Percentiles rank a stretch among this genome's conserved stretches.
Evolutionary conservation across 768 basidiomycete species (phyloP).

Genomic region (Mrakia hoshinonis): DNA sequence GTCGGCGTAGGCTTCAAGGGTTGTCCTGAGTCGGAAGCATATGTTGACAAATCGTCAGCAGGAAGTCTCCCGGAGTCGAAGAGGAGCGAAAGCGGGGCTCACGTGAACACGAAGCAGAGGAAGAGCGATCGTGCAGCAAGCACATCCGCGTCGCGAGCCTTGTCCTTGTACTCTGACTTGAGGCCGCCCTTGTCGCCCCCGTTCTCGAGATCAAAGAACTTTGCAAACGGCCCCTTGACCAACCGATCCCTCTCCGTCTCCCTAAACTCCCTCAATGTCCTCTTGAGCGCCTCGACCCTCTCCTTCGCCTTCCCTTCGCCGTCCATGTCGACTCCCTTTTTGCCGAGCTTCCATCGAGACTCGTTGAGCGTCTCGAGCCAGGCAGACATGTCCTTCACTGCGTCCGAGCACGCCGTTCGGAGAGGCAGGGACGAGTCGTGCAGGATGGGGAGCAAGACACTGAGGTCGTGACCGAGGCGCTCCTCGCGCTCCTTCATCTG

Average conservation of each 20-base stretch:
- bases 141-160: constrained; percentile 3
- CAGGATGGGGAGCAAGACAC: constrained; percentile 38
- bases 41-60: background rate
- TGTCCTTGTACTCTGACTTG: constrained; percentile 31
- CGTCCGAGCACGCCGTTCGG: constrained; percentile 31
- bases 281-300: constrained; percentile 31
- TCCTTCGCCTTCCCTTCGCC: constrained; percentile 30
- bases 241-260: constrained; percentile 41
- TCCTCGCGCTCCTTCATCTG: constrained; percentile 28
- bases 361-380: constrained; percentile 39
- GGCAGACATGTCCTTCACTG: constrained; percentile 33
- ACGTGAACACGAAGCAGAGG: constrained; percentile 48
- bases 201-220: constrained; percentile 13
- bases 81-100: background rate
- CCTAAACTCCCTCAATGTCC: constrained; percentile 32
- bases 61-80: background rate
- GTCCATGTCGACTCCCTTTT: background rate
- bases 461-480: constrained; percentile 33
- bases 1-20: constrained; percentile 38
- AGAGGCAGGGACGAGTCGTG: constrained; percentile 33
- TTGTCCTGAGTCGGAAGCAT: background rate
- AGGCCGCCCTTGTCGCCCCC: constrained; percentile 32
- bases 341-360: constrained; percentile 34
- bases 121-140: constrained; percentile 44
- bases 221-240: constrained; percentile 44